Base-by-base conservation (phyloP, 257 asterid genomes). In the Schizonepeta tenuifolia region DNA sequence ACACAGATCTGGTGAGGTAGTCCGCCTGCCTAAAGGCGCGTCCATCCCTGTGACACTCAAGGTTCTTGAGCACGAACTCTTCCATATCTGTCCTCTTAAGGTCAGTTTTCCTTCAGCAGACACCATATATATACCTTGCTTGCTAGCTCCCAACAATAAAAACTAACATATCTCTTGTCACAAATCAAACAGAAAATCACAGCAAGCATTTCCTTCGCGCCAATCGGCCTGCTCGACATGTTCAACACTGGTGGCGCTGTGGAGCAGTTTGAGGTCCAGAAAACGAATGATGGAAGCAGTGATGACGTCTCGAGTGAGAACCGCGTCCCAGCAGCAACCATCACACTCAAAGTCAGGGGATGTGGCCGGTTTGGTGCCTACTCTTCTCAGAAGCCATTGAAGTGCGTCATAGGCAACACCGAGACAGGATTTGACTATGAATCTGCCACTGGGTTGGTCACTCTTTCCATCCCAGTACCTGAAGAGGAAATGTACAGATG, bases 191-290 rank as follows among this genome's bases (percentile, higher is more conserved):
- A 93, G 98, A 84, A 83, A 68, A 77, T 89, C 20, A 77, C 86
- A 0, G 69, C 49, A 40, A 63, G 79, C 72, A 51, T 85, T 22
- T 86, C 81, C 31, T 88, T 93, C 6, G 96, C 96, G 18, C 96
- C 98, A 43, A 89, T 93, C n/a, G 98, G 98, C 46, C 73, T 93
- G 60, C 88, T 93, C 49, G 88, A 86, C 81, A 93, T 93, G 98
- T 88, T 91, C 88, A 93, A 91, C 80, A 69, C 90, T 7, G 76
- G 93, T 50, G 98, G 98, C 41, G 98, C 97, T 21, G 80, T 89
- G 75, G 96, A 93, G 78, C 85, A 82, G 58, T 74, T 79, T 17
- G 90, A 87, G 33, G 83, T 86, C 49, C 83, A 75, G 75, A 72
- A 81, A 78, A 63, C 84, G 10, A 38, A 58, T 2, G 77, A 70